Evolutionary conservation across 106 monocot species (phyloP), one percentile per base, ranked within the genome.

Genomic region (Dioscorea zingiberensis): DNA sequence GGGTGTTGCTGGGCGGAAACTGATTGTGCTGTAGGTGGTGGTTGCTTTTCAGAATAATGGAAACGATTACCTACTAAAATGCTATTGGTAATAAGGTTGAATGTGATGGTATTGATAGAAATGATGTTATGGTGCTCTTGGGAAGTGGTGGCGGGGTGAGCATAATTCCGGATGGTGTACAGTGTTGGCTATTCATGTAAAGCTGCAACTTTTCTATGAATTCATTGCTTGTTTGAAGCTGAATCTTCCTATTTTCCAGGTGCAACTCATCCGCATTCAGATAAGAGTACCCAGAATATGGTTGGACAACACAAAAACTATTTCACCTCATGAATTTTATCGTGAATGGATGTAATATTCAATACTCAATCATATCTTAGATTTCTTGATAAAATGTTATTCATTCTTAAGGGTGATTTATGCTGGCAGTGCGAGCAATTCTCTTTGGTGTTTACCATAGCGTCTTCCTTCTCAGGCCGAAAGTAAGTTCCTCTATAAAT

Each of bases 291-390:
- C n/a, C 85, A 30, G 87, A 94, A 44, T 94, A 68, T 73, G 85
- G 90, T 53, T 94, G 94, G 90, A 94, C 84, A 27, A 94, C 85
- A 3, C 90, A 94, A 65, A 94, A 94, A 71, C 74, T 84, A 62
- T 94, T 94, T 60, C 87, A 84, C 57, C 74, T 94, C 38, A 68
- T 94, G 90, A 94, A 90, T 66, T 90, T 94, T 71, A 15, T 90
- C 21, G 79, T 90, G 27, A 94, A 84, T 80, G 94, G 84, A 68
- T 76, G 90, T 90, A 71, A 69, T 66, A 22, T 24, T 55, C 38
- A 1, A 55, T 23, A 28, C 13, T 2, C 58, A 54, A 53, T 46
- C 18, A 51, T 12, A 8, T 16, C 5, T 29, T 32, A n/a, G 47
- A 27, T 24, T 3, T n/a, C 53, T 66, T 4, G 15, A n/a, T 13